phyloP scores from a whole-genome alignment of 331 rosid species.

The Cucumis variabilis region DNA sequence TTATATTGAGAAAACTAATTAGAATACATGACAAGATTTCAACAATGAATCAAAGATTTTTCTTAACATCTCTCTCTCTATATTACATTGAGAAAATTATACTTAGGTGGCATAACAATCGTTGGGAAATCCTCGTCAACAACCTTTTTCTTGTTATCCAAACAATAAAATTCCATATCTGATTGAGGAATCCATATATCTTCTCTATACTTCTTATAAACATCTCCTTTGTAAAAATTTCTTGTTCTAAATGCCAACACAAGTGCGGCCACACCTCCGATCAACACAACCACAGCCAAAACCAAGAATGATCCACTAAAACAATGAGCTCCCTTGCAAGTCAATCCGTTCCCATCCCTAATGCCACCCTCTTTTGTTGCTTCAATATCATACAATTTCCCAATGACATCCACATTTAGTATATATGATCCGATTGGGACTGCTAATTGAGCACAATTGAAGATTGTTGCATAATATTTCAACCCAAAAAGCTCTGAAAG shows the following conservation, averaged over 20 bases:
- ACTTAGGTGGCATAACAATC: not conserved
- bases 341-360: not conserved
- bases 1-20: too few species aligned
- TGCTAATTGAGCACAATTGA: constrained; percentile 68
- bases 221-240: constrained; percentile 16
- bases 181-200: not conserved
- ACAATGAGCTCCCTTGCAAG: constrained; percentile 23
- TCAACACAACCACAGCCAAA: not conserved
- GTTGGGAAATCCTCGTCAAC: not conserved
- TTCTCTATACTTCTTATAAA: constrained; percentile 19
- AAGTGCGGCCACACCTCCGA: not conserved
- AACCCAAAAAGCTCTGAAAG: constrained; percentile 65
- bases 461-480: constrained; percentile 69
- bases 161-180: constrained; percentile 20
- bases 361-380: not conserved
- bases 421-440: constrained; percentile 72
- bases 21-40: not conserved
- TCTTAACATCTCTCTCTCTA: not conserved
- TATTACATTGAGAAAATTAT: not conserved
- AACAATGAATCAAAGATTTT: too few species aligned
- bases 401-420: constrained; percentile 53
- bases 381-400: not conserved
- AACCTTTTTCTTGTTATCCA: not conserved
- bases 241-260: constrained; percentile 11
- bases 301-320: not conserved